A percentile compares a stretch with the other conserved stretches of the same genome.
phyloP scores from a whole-genome alignment of 1,284 basidiomycete species.

The Amylostereum areolatum region DNA sequence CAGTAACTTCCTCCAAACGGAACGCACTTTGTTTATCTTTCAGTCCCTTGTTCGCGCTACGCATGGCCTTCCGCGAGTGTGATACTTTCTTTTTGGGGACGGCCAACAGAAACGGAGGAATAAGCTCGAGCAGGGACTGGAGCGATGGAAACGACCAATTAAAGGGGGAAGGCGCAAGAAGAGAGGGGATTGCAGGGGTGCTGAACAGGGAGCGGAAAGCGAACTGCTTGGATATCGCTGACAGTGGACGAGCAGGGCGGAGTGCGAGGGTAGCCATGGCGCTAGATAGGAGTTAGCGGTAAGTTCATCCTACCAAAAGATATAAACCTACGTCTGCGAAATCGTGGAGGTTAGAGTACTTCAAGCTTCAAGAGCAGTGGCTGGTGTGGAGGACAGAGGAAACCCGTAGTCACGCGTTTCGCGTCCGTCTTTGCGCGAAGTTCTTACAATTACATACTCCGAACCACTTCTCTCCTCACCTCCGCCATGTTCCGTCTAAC shows the following conservation, averaged over 20 bases:
- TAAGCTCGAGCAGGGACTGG: slow-evolving; percentile 68
- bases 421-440: not conserved
- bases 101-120: slow-evolving; percentile 86
- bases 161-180: slow-evolving; percentile 27
- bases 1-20: slow-evolving; percentile 10
- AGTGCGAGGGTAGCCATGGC: slow-evolving; percentile 38
- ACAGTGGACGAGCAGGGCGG: slow-evolving; percentile 25
- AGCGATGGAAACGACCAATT: slow-evolving; percentile 46
- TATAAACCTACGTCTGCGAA: too few relatives aligned
- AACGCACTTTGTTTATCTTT: slow-evolving; percentile 88
- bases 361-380: not conserved
- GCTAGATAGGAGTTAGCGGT: not conserved
- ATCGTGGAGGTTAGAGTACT: not conserved
- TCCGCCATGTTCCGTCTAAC: slow-evolving; percentile 70
- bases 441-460: not conserved
- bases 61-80: slow-evolving; percentile 94
- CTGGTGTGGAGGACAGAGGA: not conserved
- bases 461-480: not conserved
- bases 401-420: not conserved
- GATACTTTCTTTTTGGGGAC: slow-evolving; percentile 95
- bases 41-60: slow-evolving; percentile 89
- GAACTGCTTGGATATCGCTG: slow-evolving; percentile 32
- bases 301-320: too few relatives aligned
- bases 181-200: slow-evolving; percentile 20
- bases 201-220: slow-evolving; percentile 25